Evolutionary conservation across 2,329 filamentous ascomycete species (phyloP).

Genomic region (Hymenoscyphus occultus): DNA sequence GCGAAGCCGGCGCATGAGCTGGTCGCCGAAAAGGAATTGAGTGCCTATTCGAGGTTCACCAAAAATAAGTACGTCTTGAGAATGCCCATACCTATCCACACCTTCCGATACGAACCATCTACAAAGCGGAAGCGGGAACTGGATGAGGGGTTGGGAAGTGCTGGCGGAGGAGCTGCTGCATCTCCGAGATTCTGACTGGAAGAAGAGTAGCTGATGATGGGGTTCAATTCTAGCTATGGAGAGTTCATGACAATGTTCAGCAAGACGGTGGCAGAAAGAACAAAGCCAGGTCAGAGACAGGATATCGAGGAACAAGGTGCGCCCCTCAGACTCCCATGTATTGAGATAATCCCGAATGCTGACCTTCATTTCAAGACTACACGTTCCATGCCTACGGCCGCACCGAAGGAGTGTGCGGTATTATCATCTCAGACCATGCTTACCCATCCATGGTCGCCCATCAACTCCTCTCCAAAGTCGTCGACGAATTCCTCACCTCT

Average conservation of each 20-base stretch:
- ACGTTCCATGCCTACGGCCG: constrained; percentile 76
- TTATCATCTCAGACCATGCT: constrained; percentile 74
- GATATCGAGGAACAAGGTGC: constrained; percentile 79
- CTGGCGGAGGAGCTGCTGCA: background rate
- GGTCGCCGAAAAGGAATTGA: constrained; percentile 72
- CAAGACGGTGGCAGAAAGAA: constrained; percentile 84
- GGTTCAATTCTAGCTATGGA: constrained; percentile 41
- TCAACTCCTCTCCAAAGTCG: constrained; percentile 78
- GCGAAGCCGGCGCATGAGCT: constrained; percentile 74
- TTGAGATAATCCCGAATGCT: background rate
- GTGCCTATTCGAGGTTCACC: constrained; percentile 77
- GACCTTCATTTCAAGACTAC: constrained; percentile 48
- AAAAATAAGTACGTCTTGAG: constrained; percentile 55
- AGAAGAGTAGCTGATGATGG: constrained; percentile 15
- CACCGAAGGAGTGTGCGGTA: constrained; percentile 70
- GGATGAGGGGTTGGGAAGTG: background rate
- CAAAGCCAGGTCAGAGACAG: constrained; percentile 75
- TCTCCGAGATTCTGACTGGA: background rate
- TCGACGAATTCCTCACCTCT: constrained; percentile 80
- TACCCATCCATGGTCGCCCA: constrained; percentile 80
- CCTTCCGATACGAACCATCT: background rate
- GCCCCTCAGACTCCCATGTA: constrained; percentile 16
- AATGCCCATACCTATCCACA: background rate
- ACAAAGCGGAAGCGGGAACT: background rate
- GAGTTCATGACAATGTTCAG: constrained; percentile 80